Conservation (phyloP, 1,284 basidiomycete species). For the Ustilago bromivora region DNA sequence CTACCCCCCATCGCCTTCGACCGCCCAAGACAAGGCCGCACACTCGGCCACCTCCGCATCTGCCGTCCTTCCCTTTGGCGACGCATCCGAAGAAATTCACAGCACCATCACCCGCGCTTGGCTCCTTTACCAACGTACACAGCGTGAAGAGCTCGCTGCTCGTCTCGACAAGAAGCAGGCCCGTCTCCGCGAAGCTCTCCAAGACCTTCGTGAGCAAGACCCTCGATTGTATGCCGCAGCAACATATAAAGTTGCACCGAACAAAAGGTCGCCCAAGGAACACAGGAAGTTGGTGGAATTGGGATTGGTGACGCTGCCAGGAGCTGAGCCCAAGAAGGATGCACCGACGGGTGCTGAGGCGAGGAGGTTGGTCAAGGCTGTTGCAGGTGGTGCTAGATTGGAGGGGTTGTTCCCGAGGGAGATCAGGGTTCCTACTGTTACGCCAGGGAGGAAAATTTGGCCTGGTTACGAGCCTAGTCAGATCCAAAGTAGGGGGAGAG, state of each 20-base stretch:
- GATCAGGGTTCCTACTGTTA: conserved; percentile 63
- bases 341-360: conserved; percentile 48
- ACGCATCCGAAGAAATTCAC: conserved; percentile 78
- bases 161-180: conserved; percentile 56
- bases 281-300: conserved; percentile 52
- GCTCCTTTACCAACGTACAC: conserved; percentile 81
- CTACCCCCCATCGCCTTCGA: conserved; percentile 52
- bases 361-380: conserved; percentile 53
- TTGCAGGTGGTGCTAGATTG: conserved; percentile 56
- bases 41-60: conserved; percentile 33
- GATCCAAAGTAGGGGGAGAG: neutral
- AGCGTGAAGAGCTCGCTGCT: conserved; percentile 73
- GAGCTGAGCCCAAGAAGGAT: conserved; percentile 24
- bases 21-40: conserved; percentile 37
- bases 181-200: conserved; percentile 58
- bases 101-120: conserved; percentile 93
- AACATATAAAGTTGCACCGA: conserved; percentile 59
- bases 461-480: conserved; percentile 21
- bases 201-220: conserved; percentile 46
- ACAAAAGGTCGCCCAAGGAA: conserved; percentile 62
- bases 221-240: conserved; percentile 55
- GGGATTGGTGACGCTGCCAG: conserved; percentile 52
- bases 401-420: conserved; percentile 66
- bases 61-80: conserved; percentile 45
- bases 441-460: conserved; percentile 60